Evolutionary conservation across 768 basidiomycete genomes (phyloP), one percentile per base, ranked within the genome.

Genomic region (Boletus sensibilis): DNA sequence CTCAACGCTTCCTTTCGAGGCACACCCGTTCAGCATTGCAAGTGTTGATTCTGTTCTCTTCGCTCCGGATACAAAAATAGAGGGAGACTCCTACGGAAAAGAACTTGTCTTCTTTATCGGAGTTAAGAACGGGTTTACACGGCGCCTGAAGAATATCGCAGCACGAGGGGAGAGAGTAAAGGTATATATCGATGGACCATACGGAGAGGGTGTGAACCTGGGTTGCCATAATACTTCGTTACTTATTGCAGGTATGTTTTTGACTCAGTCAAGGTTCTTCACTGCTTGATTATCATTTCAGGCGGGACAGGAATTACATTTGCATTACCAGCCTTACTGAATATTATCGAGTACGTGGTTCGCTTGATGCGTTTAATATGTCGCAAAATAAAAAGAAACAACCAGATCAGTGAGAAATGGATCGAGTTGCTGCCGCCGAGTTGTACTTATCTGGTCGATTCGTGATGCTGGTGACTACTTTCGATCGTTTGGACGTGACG

Each of bases 11-110:
- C 76, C 79, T 8, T 75, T 78, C 40, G 79, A 85, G 63, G 70
- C 79, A 13, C 83, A 85, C 56, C 84, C 83, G 9, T 85, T 86
- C 65, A 82, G 83, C 0, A 83, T 85, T 47, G 74, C 82, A 2
- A 78, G 72, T 12, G 65, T 75, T 13, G 67, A 75, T 50, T 56
- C 60, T 3, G 29, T 39, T 5, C 52, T 66, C 10, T 63, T 58
- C 39, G 43, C 53, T n/a, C 34, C 56, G 18, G 61, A 57, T 20
- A 11, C 39, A 5, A 48, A 42, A 41, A 7, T n/a, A 0, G 34
- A 9, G n/a, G 56, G 40, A 6, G 51, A 35, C 3, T 35, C 50
- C 9, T 61, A 62, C 53, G 56, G 60, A 41, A 76, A 74, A 56
- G 74, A 82, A 33, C 65, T 86, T 21, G 70, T 73, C 4, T 86